Evolutionary conservation across 257 asterid genomes (phyloP).

Genomic region (Echium plantagineum): DNA sequence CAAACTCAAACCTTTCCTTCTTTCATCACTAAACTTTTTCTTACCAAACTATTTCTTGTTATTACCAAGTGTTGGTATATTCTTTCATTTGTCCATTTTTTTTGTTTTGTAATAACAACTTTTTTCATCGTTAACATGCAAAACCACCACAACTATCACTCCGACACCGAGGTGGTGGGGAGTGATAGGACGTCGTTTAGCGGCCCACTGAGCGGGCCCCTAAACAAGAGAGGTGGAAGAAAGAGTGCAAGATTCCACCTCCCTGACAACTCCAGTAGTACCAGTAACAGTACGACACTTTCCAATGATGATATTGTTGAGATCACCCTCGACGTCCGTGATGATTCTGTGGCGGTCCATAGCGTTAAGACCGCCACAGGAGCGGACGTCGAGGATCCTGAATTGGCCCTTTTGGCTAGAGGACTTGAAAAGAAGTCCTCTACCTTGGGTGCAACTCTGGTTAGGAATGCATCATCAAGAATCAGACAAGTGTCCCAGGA

Average conservation of each 20-base stretch:
- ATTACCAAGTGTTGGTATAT: neutral
- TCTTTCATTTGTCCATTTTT: neutral
- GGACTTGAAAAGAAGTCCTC: constrained; percentile 56
- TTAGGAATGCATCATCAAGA: constrained; percentile 54
- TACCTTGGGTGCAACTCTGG: constrained; percentile 35
- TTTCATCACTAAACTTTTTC: neutral
- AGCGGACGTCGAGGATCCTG: constrained; percentile 78
- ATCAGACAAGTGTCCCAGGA: constrained; percentile 61
- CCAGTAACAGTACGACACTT: neutral
- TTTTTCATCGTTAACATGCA: neutral
- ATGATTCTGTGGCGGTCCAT: constrained; percentile 89
- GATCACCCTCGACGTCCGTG: constrained; percentile 77
- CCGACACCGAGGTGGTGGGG: constrained; percentile 44
- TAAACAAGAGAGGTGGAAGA: constrained; percentile 52
- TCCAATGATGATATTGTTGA: constrained; percentile 30
- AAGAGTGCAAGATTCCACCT: constrained; percentile 66
- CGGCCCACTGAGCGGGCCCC: constrained; percentile 61
- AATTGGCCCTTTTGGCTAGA: constrained; percentile 57
- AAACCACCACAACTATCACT: constrained; percentile 34
- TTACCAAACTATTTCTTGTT: too few relatives aligned
- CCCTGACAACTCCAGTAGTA: constrained; percentile 21
- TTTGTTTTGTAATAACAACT: too few relatives aligned
- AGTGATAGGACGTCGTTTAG: constrained; percentile 38
- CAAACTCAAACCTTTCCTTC: neutral
- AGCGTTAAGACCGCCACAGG: constrained; percentile 81